Base-by-base conservation (phyloP, 2,329 filamentous ascomycete genomes). In the Penicillium sp. region DNA sequence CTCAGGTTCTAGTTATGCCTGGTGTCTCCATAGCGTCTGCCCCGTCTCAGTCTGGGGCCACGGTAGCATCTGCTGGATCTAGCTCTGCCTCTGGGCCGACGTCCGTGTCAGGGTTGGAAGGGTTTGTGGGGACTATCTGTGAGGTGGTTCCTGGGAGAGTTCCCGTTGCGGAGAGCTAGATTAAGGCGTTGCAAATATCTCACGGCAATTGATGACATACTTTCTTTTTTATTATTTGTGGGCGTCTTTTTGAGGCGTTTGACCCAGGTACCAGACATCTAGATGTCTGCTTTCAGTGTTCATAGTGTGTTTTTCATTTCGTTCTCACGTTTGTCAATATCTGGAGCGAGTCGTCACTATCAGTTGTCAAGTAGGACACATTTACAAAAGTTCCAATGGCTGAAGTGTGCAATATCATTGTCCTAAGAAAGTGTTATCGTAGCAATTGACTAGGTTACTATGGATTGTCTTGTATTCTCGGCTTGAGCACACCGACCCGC, bases 1-100 rank as follows among this genome's bases (percentile, higher is more conserved):
- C 82, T n/a, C 79, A 78, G 57, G 78, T 85, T 11, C 72, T 87
- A 26, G 78, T 86, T 10, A 82, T 86, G 77, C 83, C 84, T 3
- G 83, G 83, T 16, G 78, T 82, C 40, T 81, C 81, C 2, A 64
- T 69, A 26, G 70, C 34, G 4, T 39, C 40, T 46, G n/a, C 79
- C 2, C 76, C 78, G 35, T 78, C 78, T 2, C 53, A 56, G 11
- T 76, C 80, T 11, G 76, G 74, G 13, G 78, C 79, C 31, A 76
- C 75, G 1, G 74, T 78, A 37, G 78, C 77, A 53, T 77, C 81
- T 4, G 67, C 80, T 14, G 81, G 81, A 0, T 66, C 58, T 55
- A 52, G 75, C 13, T 52, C 52, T 48, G 35, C 9, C 11, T 76
- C 77, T 38, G 76, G 75, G 3, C 73, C 78, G 29, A 77, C 76